phyloP scores from a whole-genome alignment of 768 basidiomycete genomes.

The Jaapia argillacea region DNA sequence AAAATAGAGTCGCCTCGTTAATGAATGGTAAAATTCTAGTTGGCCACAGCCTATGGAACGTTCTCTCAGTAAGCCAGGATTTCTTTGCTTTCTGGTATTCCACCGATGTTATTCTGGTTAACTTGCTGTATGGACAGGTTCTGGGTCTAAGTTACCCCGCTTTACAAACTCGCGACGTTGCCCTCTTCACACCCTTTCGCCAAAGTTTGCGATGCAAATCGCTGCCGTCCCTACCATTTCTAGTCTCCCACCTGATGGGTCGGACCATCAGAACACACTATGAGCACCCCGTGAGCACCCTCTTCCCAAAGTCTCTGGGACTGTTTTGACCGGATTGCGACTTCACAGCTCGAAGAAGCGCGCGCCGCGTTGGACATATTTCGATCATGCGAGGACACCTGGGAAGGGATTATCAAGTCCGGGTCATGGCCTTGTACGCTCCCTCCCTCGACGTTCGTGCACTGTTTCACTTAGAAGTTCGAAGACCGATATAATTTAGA shows the following conservation, averaged over 20 bases:
- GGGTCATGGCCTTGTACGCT: conserved; percentile 45
- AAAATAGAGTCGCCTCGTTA: conserved; percentile 29
- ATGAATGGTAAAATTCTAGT: conserved; percentile 39
- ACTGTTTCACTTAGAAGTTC: background rate
- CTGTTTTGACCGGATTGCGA: background rate
- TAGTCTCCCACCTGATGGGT: conserved; percentile 37
- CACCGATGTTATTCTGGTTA: background rate
- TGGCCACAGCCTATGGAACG: conserved; percentile 46
- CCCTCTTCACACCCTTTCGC: conserved; percentile 40
- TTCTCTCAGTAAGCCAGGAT: conserved; percentile 40
- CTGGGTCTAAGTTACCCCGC: conserved; percentile 41
- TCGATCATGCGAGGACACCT: conserved; percentile 37
- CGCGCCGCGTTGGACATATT: conserved; percentile 43
- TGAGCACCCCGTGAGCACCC: conserved; percentile 36
- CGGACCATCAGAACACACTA: conserved; percentile 30
- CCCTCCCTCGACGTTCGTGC: background rate
- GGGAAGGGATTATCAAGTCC: conserved; percentile 32
- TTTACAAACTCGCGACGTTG: conserved; percentile 43
- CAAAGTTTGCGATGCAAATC: conserved; percentile 27
- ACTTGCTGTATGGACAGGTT: conserved; percentile 23
- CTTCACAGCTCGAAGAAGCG: conserved; percentile 33
- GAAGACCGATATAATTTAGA: no score
- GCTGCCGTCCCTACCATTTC: conserved; percentile 27
- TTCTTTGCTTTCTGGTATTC: background rate
- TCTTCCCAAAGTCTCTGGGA: background rate